Evolutionary conservation across 768 basidiomycete species (phyloP), one percentile per base, ranked within the genome.

Genomic region (Lepiota venenata): DNA sequence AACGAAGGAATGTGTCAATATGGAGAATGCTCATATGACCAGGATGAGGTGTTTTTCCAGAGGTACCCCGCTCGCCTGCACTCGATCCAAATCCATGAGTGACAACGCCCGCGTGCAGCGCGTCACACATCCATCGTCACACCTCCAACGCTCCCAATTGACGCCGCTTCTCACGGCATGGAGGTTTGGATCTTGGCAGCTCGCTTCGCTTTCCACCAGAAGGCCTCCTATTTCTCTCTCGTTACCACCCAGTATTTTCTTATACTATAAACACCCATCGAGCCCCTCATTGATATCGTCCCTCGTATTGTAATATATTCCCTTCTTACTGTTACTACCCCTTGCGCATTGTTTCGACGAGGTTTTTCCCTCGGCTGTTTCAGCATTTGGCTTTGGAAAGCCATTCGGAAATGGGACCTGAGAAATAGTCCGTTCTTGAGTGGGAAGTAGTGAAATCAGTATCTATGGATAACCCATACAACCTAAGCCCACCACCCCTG

Each of bases 41-140:
- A 56, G 50, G 44, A 56, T 50, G 56, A 55, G 41, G 20, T 35
- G 63, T 74, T 74, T 74, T 57, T 76, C 74, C 72, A 72, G 62
- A 74, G 74, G 74, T 75, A 76, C 72, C 47, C 72, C 68, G 64
- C 39, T 21, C 38, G 51, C n/a, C 45, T 45, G 22, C 43, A 52
- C 35, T 36, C 35, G 42, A 35, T 41, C 32, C 41, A 25, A 25
- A 20, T n/a, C 36, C 20, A 25, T 44, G 32, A 20, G 41, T 44
- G 32, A 42, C 50, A 47, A 10, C 11, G 6, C 16, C 29, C 16
- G 50, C 18, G 18, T 52, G 38, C 20, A 50, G 18, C 42, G 29
- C 22, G 21, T 36, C 43, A 37, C 25, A 21, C 21, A 5, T 12
- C 36, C 11, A 49, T 38, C 20, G 14, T 10, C 12, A 12, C 47